Percentiles rank a stretch among this genome's conserved stretches.
phyloP scores from a whole-genome alignment of 2,329 filamentous ascomycete species.

The Ilyonectria destructans region DNA sequence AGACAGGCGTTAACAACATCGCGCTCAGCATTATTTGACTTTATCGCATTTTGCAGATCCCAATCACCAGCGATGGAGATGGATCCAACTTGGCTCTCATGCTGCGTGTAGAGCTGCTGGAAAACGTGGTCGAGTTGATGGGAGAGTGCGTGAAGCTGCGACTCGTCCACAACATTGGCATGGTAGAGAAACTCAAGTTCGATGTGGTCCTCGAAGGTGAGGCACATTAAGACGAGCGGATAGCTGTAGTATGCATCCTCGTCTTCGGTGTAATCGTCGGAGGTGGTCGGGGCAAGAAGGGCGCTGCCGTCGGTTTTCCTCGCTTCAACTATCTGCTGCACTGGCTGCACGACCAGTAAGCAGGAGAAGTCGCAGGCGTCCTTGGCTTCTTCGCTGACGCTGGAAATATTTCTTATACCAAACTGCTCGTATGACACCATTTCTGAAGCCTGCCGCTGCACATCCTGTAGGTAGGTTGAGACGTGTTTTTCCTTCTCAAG shows the following conservation, averaged over 20 bases:
- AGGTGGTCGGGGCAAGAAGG: neutral
- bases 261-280: conserved; percentile 15
- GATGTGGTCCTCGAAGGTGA: conserved; percentile 10
- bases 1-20: conserved; percentile 16
- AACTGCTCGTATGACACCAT: conserved; percentile 35
- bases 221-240: conserved; percentile 35
- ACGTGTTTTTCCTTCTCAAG: conserved; percentile 50
- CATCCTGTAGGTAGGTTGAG: conserved; percentile 58
- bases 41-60: conserved; percentile 8
- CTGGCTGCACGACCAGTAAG: conserved; percentile 34
- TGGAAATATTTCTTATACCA: conserved; percentile 41
- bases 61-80: conserved; percentile 5
- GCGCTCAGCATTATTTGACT: neutral
- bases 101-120: conserved; percentile 1
- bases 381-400: conserved; percentile 16
- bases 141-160: rapidly evolving
- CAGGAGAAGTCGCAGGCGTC: conserved; percentile 16
- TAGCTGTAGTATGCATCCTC: conserved; percentile 43
- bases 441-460: conserved; percentile 32
- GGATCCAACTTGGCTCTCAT: neutral
- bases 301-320: neutral
- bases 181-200: conserved; percentile 14
- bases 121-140: conserved; percentile 10
- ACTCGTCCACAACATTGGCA: conserved; percentile 3
- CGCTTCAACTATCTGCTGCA: neutral